Percentiles rank a stretch among this genome's conserved stretches.
Evolutionary conservation across 1,139 yeast genomes (phyloP).

Genomic region (Fermentozyma sake): DNA sequence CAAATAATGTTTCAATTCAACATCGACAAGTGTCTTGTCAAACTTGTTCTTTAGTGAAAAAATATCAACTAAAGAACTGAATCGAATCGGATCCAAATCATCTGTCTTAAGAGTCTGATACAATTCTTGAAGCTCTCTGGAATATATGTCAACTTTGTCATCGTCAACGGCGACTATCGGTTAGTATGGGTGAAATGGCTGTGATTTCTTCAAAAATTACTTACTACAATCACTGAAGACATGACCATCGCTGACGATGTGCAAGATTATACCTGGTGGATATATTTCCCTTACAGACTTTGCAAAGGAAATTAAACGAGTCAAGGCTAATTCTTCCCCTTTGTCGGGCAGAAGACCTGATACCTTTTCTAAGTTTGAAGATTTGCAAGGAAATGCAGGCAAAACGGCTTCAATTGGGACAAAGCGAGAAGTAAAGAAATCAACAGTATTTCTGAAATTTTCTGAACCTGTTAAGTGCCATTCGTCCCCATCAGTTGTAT

Average conservation of each 20-base stretch:
- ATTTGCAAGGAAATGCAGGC: constrained; percentile 65
- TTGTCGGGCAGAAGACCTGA: constrained; percentile 46
- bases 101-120: constrained; percentile 27
- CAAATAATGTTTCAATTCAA: constrained; percentile 28
- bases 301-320: constrained; percentile 29
- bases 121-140: constrained; percentile 37
- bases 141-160: constrained; percentile 45
- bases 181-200: too few species aligned
- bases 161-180: constrained; percentile 43
- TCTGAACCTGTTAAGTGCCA: constrained; percentile 46
- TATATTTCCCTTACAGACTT: constrained; percentile 34
- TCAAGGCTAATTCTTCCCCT: constrained; percentile 38
- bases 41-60: constrained; percentile 21
- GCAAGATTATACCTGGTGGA: constrained; percentile 51
- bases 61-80: constrained; percentile 34
- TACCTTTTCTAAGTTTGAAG: constrained; percentile 54
- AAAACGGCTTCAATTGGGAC: constrained; percentile 50
- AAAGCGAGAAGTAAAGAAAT: constrained; percentile 46
- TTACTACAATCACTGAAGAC: constrained; percentile 61
- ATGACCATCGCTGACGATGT: constrained; percentile 63
- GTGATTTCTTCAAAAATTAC: constrained; percentile 6
- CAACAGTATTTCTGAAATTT: constrained; percentile 36
- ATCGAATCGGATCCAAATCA: constrained; percentile 24
- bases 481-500: constrained; percentile 42
- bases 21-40: constrained; percentile 15